Evolutionary conservation across 768 basidiomycete genomes (phyloP).

Genomic region (Cystofilobasidium ferigula): DNA sequence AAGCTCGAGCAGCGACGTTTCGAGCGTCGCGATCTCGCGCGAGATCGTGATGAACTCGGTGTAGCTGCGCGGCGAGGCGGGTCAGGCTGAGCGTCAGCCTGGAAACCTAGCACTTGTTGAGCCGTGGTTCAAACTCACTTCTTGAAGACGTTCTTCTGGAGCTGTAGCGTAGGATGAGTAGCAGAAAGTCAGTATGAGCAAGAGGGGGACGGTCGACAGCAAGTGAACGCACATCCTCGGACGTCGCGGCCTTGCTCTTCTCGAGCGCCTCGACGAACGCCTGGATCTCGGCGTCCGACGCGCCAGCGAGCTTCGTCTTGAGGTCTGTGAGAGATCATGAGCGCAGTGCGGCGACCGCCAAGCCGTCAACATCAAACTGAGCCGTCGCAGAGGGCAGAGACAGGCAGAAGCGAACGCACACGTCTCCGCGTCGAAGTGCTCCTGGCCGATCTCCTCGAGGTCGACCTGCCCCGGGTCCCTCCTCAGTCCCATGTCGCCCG

Average conservation of each 20-base stretch:
- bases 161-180: conserved; percentile 18
- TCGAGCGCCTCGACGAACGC: conserved; percentile 62
- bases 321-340: conserved; percentile 31
- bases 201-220: neutral
- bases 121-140: conserved; percentile 47
- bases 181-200: neutral
- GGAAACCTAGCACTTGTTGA: neutral
- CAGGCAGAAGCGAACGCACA: conserved; percentile 48
- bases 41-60: conserved; percentile 93
- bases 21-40: conserved; percentile 89
- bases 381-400: neutral
- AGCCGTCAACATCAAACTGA: no score
- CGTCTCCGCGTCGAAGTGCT: conserved; percentile 74
- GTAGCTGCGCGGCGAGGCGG: conserved; percentile 51
- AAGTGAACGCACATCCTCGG: conserved; percentile 44
- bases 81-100: conserved; percentile 1
- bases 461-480: conserved; percentile 42
- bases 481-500: neutral
- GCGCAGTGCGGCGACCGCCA: neutral
- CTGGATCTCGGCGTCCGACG: conserved; percentile 39
- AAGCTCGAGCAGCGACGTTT: conserved; percentile 95
- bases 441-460: conserved; percentile 55
- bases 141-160: conserved; percentile 89
- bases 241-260: conserved; percentile 58
- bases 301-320: conserved; percentile 34